Percentiles rank a stretch among this genome's conserved stretches.
Conservation (phyloP, 2,329 filamentous ascomycete species). For the Colletotrichum sp. region DNA sequence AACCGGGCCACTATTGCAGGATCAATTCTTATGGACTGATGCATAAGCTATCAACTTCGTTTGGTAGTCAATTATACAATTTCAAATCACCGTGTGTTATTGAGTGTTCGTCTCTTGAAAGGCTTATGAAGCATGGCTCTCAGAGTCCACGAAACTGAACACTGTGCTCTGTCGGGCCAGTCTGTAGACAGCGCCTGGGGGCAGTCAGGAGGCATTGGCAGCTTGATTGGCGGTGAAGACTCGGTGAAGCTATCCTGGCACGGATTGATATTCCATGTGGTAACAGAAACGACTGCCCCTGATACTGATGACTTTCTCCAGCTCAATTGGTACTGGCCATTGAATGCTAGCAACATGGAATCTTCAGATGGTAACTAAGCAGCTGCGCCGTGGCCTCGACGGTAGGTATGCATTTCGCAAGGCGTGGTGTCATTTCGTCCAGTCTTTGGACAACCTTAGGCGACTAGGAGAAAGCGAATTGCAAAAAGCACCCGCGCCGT, state of each 20-base stretch:
- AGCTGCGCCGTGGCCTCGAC: not conserved
- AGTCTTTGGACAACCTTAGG: not conserved
- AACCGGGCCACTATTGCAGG: too few species aligned
- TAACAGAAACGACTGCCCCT: constrained; percentile 10
- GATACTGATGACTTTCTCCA: not conserved
- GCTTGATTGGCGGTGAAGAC: not conserved
- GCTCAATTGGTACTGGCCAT: not conserved
- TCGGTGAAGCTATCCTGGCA: not conserved
- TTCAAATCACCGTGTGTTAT: too few species aligned
- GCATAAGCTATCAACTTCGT: too few species aligned
- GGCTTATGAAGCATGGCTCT: not conserved
- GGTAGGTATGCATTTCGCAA: not conserved
- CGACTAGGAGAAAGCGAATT: not conserved
- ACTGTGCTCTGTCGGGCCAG: not conserved
- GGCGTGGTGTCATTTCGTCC: not conserved
- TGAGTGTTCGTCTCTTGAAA: too few species aligned
- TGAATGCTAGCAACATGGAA: not conserved
- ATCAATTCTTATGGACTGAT: too few species aligned
- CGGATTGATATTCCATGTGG: constrained; percentile 12
- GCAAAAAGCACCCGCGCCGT: not conserved
- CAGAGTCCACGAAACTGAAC: not conserved
- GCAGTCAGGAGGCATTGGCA: not conserved
- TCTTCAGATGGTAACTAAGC: not conserved
- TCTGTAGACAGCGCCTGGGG: not conserved
- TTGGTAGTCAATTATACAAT: too few species aligned